Percentiles rank a stretch among this genome's conserved stretches.
Conservation (phyloP, 2,329 filamentous ascomycete genomes). For the Aspergillus calidoustus region DNA sequence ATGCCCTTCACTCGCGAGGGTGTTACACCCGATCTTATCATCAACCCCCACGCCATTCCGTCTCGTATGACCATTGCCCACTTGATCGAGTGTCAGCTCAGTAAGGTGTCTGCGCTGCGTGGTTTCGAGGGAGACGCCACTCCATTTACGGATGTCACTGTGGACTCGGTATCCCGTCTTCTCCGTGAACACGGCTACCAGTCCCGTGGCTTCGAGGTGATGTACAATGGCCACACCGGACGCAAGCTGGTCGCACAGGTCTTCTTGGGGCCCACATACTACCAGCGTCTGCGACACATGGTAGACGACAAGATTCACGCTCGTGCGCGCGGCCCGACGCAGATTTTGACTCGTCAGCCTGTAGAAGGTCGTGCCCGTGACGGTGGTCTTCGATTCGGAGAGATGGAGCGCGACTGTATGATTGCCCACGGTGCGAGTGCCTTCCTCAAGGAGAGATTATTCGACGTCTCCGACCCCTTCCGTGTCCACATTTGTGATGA, state of each 20-base stretch:
- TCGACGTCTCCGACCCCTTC: constrained; percentile 98
- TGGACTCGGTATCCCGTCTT: constrained; percentile 86
- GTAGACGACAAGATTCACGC: constrained; percentile 99
- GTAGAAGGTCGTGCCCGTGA: constrained; percentile 98
- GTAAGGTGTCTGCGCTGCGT: constrained; percentile 91
- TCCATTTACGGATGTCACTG: constrained; percentile 96
- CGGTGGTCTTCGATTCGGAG: constrained; percentile 97
- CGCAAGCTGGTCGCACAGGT: constrained; percentile 91
- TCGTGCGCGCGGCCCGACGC: constrained; percentile 92
- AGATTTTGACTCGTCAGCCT: constrained; percentile 95
- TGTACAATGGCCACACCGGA: constrained; percentile 98
- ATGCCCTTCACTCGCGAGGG: constrained; percentile 97
- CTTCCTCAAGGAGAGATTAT: constrained; percentile 95
- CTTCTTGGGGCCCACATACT: constrained; percentile 97
- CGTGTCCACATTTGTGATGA: constrained; percentile 98
- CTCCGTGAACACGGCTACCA: constrained; percentile 92
- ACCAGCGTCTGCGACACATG: constrained; percentile 98
- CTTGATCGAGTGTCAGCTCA: constrained; percentile 97
- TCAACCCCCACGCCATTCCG: constrained; percentile 99
- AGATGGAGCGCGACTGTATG: constrained; percentile 99
- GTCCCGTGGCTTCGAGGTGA: constrained; percentile 94
- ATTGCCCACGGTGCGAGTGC: constrained; percentile 98
- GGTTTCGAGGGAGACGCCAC: constrained; percentile 97
- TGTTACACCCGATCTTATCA: constrained; percentile 92
- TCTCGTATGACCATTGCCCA: constrained; percentile 99